Base-by-base conservation (phyloP, 2,329 filamentous ascomycete genomes). In the Stenocarpella maydis region DNA sequence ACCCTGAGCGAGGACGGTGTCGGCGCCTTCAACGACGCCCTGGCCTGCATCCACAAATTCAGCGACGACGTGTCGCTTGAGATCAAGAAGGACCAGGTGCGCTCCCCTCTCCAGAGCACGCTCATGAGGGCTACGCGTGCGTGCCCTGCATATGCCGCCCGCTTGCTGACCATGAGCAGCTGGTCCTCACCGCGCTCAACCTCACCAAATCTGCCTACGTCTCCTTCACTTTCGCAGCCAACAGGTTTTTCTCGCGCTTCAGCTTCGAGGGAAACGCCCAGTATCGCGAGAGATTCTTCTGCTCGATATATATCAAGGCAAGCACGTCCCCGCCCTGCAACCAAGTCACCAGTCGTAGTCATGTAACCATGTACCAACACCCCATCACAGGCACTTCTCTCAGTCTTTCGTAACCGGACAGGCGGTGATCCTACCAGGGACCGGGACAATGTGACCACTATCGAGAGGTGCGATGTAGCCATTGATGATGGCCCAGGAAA, bases 151-250 rank as follows among this genome's bases (percentile, higher is more conserved):
- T n/a, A 31, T 12, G 31, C 19, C 9, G 28, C 39, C 58, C 37
- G 19, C 34, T 17, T 54, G 34, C 64, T 65, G 37, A 69, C 54
- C 31, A 37, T 24, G 58, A 37, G 28, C 71, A 93, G 92, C 86
- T 95, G 72, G 85, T 90, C 5, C 83, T 95, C 67, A 93, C 91
- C 17, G 89, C 92, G 17, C 82, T 95, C 72, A 95, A 95, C 77
- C 87, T 88, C n/a, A 93, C 92, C 68, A 93, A 93, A 76, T 93
- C 92, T 4, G 92, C 91, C 21, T 95, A 95, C 78, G 90, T 91
- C 31, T 91, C 90, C 69, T 90, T 94, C 75, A 86, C 87, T 9
- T 88, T 95, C 65, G 84, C 90, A 52, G 86, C 87, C 49, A 87
- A 83, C 73, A 86, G 87, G 47, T 95, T 95, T 82, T 94, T 94